Conservation (phyloP, 2,329 filamentous ascomycete species). For the Periglandula ipomoeae region DNA sequence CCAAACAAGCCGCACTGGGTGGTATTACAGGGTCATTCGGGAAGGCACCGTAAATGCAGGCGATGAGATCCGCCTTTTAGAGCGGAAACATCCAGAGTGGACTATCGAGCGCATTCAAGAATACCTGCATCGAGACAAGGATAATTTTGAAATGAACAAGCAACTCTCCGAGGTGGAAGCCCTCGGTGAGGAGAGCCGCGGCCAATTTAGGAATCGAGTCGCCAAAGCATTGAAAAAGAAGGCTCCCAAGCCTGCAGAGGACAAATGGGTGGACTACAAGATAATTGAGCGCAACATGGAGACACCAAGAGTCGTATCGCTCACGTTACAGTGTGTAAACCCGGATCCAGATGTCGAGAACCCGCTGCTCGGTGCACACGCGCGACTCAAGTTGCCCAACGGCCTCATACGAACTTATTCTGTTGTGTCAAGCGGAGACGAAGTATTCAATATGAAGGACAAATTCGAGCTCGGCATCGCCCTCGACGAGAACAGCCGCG, state of each 20-base stretch:
- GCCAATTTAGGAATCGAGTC: slow-evolving; percentile 41
- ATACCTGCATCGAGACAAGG: slow-evolving; percentile 47
- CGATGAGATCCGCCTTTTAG: slow-evolving; percentile 46
- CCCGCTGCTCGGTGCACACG: slow-evolving; percentile 39
- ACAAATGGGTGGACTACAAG: slow-evolving; percentile 35
- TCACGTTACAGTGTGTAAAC: slow-evolving; percentile 39
- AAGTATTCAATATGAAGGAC: slow-evolving; percentile 24
- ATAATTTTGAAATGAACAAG: slow-evolving; percentile 41
- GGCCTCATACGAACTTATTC: slow-evolving; percentile 52
- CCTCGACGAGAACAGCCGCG: slow-evolving; percentile 43
- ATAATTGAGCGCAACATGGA: slow-evolving; percentile 41
- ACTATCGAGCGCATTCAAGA: slow-evolving; percentile 54
- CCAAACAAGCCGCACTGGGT: slow-evolving; percentile 49
- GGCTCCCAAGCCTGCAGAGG: slow-evolving; percentile 12
- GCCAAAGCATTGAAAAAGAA: slow-evolving; percentile 31
- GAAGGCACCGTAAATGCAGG: slow-evolving; percentile 46
- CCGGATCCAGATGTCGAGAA: slow-evolving; percentile 26
- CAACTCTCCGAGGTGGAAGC: slow-evolving; percentile 41
- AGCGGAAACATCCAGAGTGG: slow-evolving; percentile 49
- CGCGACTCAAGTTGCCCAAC: slow-evolving; percentile 45
- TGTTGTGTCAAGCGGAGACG: slow-evolving; percentile 31
- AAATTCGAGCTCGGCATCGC: slow-evolving; percentile 50
- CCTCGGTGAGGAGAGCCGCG: slow-evolving; percentile 38
- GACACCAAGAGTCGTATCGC: slow-evolving; percentile 40
- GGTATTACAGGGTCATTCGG: slow-evolving; percentile 54